Evolutionary conservation across 129 eudicot species (phyloP), one percentile per base, ranked within the genome.

Genomic region (Pittosporum tobira): DNA sequence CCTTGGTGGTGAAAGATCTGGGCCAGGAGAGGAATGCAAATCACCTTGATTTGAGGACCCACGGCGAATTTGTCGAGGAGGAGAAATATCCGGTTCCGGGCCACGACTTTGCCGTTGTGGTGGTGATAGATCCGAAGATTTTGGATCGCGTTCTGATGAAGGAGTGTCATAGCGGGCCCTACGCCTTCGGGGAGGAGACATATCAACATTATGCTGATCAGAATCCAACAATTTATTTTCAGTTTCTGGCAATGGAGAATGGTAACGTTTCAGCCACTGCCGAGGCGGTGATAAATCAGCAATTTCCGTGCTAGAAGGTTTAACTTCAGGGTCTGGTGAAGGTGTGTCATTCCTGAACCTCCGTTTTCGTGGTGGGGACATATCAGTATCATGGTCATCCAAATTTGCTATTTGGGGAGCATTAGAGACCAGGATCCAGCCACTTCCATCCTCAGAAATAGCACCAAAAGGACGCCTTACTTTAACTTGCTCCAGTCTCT

Each of bases 361-460:
- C 50, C 55, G 75, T 25, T 51, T 67, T 25, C 70, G 87, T 61
- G 86, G 95, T 13, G 88, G 81, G 21, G 87, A 81, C 34, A 84
- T 79, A 62, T 85, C 88, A 26, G 64, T 40, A 72, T 50, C 64
- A n/a, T 29, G 63, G 46, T 75, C 80, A 56, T 42, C 71, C 18
- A 50, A 48, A 13, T 63, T 68, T 6, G 45, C 43, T 29, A 4
- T 60, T 54, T 64, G 69, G 36, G 90, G 64, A 59, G 61, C n/a
- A 60, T 73, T 79, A 53, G 89, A 63, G 31, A 91, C 72, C 3
- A 96, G 20, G 60, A 91, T 76, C 98, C 98, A 91, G 24, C 98
- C 98, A 45, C 96, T 91, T 73, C 98, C 98, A 81, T 91, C 98
- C 48, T 91, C 98, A 20, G 96, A 91, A 28, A 91, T 81, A 63